These are phyloP conservation scores for Physcia stellaris DNA, from an alignment of 495 filamentous ascomycete species.

Conservation along the genomic window DNA sequence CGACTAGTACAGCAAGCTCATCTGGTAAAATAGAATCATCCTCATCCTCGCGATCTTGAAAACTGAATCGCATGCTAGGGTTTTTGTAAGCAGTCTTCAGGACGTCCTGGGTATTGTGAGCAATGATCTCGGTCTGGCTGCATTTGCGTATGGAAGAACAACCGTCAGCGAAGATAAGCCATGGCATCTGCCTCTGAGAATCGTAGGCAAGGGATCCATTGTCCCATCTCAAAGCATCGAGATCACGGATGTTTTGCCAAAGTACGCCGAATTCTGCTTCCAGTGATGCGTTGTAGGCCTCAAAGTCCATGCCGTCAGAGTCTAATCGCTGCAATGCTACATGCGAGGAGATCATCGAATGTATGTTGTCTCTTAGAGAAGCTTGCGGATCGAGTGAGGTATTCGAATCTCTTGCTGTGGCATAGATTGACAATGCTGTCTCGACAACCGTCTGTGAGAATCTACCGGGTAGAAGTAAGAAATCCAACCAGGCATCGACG, in stretches of 20 bases:
- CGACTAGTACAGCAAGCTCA: slow-evolving; percentile 33
- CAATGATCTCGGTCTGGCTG: slow-evolving; percentile 57
- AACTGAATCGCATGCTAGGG: no score
- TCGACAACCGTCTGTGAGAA: slow-evolving; percentile 68
- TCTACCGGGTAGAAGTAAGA: slow-evolving; percentile 68
- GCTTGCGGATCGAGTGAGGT: slow-evolving; percentile 29
- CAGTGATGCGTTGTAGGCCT: slow-evolving; percentile 52
- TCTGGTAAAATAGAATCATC: slow-evolving; percentile 12
- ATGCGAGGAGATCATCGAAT: slow-evolving; percentile 50
- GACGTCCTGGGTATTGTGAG: slow-evolving; percentile 22
- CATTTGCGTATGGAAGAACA: slow-evolving; percentile 67
- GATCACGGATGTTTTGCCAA: slow-evolving; percentile 68
- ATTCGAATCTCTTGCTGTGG: slow-evolving; percentile 36
- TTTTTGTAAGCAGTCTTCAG: no score
- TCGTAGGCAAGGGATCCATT: slow-evolving; percentile 66
- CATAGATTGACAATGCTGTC: slow-evolving; percentile 63
- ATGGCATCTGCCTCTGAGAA: slow-evolving; percentile 53
- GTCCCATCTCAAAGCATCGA: slow-evolving; percentile 75
- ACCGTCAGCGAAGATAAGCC: slow-evolving; percentile 67
- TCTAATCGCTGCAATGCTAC: slow-evolving; percentile 45
- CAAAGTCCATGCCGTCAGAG: slow-evolving; percentile 54
- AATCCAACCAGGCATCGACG: slow-evolving; percentile 54
- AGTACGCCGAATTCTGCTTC: slow-evolving; percentile 83
- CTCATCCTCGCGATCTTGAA: slow-evolving; percentile 9
- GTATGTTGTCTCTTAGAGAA: slow-evolving; percentile 52